A percentile compares a stretch with the other conserved stretches of the same genome.
Conservation (phyloP, 306 rosid species). For the Purshia tridentata region DNA sequence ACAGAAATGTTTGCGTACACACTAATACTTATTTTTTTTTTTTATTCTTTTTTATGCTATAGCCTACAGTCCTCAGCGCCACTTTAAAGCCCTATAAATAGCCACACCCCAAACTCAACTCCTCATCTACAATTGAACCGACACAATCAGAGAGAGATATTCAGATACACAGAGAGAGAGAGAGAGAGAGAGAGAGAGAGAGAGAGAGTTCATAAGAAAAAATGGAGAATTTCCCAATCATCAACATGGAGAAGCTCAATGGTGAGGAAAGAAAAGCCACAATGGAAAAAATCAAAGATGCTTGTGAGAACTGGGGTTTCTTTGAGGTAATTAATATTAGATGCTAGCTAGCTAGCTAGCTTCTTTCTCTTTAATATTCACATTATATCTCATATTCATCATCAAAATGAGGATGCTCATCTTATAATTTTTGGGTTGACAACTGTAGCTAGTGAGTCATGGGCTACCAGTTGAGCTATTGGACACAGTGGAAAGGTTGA, state of each 20-base stretch:
- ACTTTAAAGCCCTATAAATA: conserved; percentile 42
- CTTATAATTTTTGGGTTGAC: not conserved
- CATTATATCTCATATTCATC: too few species aligned
- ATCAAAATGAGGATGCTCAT: too few species aligned
- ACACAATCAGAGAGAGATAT: conserved; percentile 26
- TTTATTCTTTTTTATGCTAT: not conserved
- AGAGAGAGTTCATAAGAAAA: conserved; percentile 4
- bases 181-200: conserved; percentile 10
- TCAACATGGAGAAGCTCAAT: conserved; percentile 63
- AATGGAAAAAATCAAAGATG: conserved; percentile 73
- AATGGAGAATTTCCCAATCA: conserved; percentile 76
- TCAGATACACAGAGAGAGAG: not conserved
- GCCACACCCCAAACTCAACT: conserved; percentile 2
- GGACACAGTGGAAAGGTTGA: conserved; percentile 73
- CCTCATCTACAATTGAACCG: conserved; percentile 10
- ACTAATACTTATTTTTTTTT: not conserved
- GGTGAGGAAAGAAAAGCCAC: conserved; percentile 58
- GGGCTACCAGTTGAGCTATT: conserved; percentile 61
- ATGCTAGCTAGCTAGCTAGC: not conserved
- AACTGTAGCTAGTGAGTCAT: conserved; percentile 58
- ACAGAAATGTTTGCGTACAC: not conserved
- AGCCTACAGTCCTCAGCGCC: not conserved
- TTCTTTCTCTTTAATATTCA: not conserved
- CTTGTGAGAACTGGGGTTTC: conserved; percentile 98
- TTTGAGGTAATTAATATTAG: conserved; percentile 59